Evolutionary conservation across 352 stramenopile genomes (phyloP).

Genomic region (Detonula confervacea): DNA sequence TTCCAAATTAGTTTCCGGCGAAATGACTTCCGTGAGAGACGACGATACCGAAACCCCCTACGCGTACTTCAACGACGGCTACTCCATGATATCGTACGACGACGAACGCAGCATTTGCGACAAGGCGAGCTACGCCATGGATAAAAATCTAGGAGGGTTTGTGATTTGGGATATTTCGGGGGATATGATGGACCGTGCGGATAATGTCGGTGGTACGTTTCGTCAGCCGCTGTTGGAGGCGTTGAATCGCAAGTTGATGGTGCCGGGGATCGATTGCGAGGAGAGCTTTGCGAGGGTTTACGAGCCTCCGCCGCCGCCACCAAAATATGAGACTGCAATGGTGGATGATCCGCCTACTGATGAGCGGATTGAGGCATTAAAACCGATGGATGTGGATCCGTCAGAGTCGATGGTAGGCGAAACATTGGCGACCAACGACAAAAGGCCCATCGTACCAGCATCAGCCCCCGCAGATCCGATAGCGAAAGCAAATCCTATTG

Average conservation of each 20-base stretch:
- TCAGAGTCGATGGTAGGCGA: no score
- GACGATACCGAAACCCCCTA: not conserved
- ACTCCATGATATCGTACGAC: conserved; percentile 64
- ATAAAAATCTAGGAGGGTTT: conserved; percentile 48
- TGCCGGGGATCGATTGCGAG: conserved; percentile 26
- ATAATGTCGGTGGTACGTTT: no score
- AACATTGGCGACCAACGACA: not conserved
- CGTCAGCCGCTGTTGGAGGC: conserved; percentile 43
- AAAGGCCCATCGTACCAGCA: no score
- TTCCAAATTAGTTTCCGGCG: no score
- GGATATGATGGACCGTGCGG: conserved; percentile 46
- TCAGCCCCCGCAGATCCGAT: not conserved
- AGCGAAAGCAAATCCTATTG: conserved; percentile 7
- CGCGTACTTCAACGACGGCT: not conserved
- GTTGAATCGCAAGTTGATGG: conserved; percentile 30
- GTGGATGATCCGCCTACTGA: not conserved
- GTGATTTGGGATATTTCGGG: conserved; percentile 45
- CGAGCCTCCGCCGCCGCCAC: not conserved
- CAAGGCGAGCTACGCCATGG: conserved; percentile 51
- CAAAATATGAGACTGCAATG: not conserved
- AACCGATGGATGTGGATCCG: no score
- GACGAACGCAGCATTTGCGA: conserved; percentile 52
- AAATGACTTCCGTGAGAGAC: not conserved
- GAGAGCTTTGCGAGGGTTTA: conserved; percentile 1
- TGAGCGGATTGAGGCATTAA: no score